Conservation (phyloP, 2,329 filamentous ascomycete species). For the Mycosphaerella sp. region DNA sequence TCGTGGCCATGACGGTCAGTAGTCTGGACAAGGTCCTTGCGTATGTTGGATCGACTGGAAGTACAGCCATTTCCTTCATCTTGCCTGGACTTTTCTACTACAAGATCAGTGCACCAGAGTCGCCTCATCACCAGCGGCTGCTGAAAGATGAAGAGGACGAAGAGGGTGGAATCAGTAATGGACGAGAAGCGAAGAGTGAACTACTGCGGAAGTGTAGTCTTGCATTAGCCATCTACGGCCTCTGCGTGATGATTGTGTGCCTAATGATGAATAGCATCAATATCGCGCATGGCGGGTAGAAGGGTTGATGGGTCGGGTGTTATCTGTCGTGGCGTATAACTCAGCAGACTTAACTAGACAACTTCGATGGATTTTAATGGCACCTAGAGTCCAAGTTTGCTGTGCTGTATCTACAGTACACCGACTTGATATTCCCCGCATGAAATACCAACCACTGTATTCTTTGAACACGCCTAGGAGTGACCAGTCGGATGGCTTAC, state of each 20-base stretch:
- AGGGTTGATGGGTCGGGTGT: background rate
- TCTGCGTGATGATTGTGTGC: constrained; percentile 84
- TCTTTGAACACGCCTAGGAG: no score
- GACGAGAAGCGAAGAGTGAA: constrained; percentile 41
- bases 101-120: constrained; percentile 90
- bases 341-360: background rate
- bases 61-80: constrained; percentile 94
- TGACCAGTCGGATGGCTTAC: background rate
- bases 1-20: constrained; percentile 83
- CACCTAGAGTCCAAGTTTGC: background rate
- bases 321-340: background rate
- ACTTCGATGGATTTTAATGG: background rate
- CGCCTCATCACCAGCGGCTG: constrained; percentile 75
- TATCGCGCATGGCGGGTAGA: constrained; percentile 29
- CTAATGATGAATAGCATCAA: constrained; percentile 81
- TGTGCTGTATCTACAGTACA: no score
- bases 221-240: constrained; percentile 72
- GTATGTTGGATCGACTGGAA: constrained; percentile 91
- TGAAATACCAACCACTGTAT: no score
- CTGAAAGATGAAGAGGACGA: constrained; percentile 87
- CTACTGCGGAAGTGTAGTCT: constrained; percentile 67
- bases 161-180: constrained; percentile 44
- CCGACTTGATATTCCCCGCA: no score
- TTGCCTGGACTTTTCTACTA: constrained; percentile 96
- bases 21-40: constrained; percentile 86